phyloP scores from a whole-genome alignment of 352 stramenopile species.

The Phytophthora europaea region DNA sequence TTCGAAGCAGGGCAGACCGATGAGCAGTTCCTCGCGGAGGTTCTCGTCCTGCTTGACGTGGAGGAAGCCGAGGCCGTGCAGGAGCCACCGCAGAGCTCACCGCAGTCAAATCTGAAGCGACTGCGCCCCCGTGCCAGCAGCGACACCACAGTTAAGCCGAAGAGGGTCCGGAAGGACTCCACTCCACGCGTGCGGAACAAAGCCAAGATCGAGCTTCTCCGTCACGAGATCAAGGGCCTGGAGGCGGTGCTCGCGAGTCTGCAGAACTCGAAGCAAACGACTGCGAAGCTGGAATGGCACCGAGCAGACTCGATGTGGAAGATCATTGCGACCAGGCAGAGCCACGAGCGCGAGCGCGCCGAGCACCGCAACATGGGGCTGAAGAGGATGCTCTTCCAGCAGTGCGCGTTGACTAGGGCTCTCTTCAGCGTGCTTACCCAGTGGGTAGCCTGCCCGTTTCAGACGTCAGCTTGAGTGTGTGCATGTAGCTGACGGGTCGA shows the following conservation, averaged over 20 bases:
- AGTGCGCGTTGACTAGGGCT: slow-evolving; percentile 26
- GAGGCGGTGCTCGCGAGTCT: slow-evolving; percentile 29
- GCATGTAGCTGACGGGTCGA: background rate
- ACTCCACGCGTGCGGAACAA: slow-evolving; percentile 35
- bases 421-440: slow-evolving; percentile 18
- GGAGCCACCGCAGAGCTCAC: background rate
- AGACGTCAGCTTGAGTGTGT: slow-evolving; percentile 12
- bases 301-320: slow-evolving; percentile 23
- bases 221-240: slow-evolving; percentile 27
- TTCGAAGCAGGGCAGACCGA: slow-evolving; percentile 1
- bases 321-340: slow-evolving; percentile 33
- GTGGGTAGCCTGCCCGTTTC: slow-evolving; percentile 16
- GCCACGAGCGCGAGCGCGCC: slow-evolving; percentile 23
- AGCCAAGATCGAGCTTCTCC: slow-evolving; percentile 35
- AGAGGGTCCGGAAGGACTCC: slow-evolving; percentile 9
- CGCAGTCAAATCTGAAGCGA: slow-evolving; percentile 2
- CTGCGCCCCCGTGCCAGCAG: slow-evolving; percentile 12
- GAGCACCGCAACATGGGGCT: slow-evolving; percentile 25
- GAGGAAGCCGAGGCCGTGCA: slow-evolving; percentile 7
- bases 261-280: slow-evolving; percentile 10
- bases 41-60: slow-evolving; percentile 30
- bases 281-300: background rate
- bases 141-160: background rate
- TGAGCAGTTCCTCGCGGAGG: slow-evolving; percentile 31
- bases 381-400: slow-evolving; percentile 26